These are phyloP conservation scores for Vitis hybrid DNA, from an alignment of 177 flowering plant genomes.

Conservation along the genomic window DNA sequence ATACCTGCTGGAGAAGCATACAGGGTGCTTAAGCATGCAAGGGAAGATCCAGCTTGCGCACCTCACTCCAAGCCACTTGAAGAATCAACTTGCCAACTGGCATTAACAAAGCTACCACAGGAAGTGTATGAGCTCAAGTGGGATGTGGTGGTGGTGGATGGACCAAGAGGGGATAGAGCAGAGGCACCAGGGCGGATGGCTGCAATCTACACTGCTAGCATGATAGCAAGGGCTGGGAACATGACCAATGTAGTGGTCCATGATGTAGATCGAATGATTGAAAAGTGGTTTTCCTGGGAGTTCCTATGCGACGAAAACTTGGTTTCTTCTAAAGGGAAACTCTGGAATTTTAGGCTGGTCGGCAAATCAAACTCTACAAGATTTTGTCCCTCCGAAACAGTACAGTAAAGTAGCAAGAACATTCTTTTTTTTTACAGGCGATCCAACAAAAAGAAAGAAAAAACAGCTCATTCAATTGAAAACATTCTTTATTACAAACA, in stretches of 20 bases:
- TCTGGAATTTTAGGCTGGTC: conserved; percentile 71
- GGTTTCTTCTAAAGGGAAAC: conserved; percentile 74
- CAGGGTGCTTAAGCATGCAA: conserved; percentile 61
- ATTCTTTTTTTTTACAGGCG: conserved; percentile 2
- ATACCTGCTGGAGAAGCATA: conserved; percentile 60
- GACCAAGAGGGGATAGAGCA: conserved; percentile 60
- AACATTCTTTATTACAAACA: too few species aligned
- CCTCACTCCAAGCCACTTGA: conserved; percentile 29
- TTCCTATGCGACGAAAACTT: conserved; percentile 81
- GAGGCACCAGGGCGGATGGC: conserved; percentile 87
- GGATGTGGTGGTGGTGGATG: conserved; percentile 88
- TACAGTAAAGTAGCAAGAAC: conserved; percentile 15
- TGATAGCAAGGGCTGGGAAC: conserved; percentile 68
- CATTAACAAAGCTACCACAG: conserved; percentile 52
- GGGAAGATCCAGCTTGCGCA: conserved; percentile 47
- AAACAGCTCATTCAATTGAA: not conserved
- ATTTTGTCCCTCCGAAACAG: conserved; percentile 43
- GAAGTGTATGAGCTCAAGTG: conserved; percentile 58
- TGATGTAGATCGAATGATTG: conserved; percentile 71
- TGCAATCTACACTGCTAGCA: conserved; percentile 65
- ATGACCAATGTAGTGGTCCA: conserved; percentile 66
- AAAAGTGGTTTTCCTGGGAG: conserved; percentile 96
- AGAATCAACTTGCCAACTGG: conserved; percentile 58
- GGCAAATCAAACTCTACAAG: conserved; percentile 41
- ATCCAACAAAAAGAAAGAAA: not conserved